Percentiles rank a stretch among this genome's conserved stretches.
These are phyloP conservation scores for Acanthamoeba royreba DNA, from an alignment of 208 protist genomes.

Conservation along the genomic window DNA sequence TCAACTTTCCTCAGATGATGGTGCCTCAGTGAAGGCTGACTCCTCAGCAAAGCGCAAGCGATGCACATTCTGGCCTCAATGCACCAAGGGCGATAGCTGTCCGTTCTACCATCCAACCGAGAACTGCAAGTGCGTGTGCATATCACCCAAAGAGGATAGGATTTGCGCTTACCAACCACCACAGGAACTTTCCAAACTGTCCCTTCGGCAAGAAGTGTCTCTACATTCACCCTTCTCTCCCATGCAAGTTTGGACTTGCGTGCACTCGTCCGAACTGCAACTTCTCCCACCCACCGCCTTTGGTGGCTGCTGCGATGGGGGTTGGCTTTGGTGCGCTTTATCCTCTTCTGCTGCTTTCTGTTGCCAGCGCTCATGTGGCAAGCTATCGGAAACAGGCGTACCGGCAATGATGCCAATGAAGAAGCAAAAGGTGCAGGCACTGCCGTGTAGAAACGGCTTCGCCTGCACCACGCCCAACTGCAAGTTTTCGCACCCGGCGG, in stretches of 20 bases:
- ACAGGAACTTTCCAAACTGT: neutral
- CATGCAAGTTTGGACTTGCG: neutral
- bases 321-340: neutral
- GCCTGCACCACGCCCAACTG: neutral
- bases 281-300: neutral
- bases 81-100: neutral
- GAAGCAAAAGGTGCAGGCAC: neutral
- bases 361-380: neutral
- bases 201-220: neutral
- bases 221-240: neutral
- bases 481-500: neutral
- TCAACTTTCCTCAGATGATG: neutral
- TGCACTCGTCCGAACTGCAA: slow-evolving; percentile 4
- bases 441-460: neutral
- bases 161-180: no score
- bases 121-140: neutral
- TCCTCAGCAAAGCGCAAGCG: neutral
- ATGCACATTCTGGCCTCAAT: neutral
- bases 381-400: neutral
- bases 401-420: neutral
- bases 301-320: neutral
- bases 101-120: slow-evolving; percentile 9
- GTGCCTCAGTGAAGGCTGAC: neutral
- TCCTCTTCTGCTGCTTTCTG: neutral
- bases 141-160: no score